Base-by-base conservation (phyloP, 2,329 filamentous ascomycete species). In the Alternaria longipes region DNA sequence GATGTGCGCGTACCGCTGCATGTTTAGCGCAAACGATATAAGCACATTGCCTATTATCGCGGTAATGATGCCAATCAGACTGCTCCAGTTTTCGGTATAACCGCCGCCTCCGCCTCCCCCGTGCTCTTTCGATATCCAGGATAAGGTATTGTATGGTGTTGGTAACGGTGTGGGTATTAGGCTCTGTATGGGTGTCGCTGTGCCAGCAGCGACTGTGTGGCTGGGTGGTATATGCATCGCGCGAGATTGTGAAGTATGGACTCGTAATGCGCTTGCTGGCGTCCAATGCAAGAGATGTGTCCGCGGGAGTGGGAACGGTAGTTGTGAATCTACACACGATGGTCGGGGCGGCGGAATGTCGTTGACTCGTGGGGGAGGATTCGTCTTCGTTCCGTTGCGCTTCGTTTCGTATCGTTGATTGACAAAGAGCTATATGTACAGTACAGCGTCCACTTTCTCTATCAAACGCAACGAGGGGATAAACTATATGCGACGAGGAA, bases 1-100 rank as follows among this genome's bases (percentile, higher is more conserved):
- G 59, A 95, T 92, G 76, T 99, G 95, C 34, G 95, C 94, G 77
- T 98, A 98, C 67, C 95, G 89, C 80, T 99, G 95, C 51, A 96
- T 94, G 76, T 99, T 99, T 63, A 99, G 87, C 12, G 95, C 95
- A 65, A 99, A 89, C 1, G 94, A 97, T 68, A 99, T 98, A 54
- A 99, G 86, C 34, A 97, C 84, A 74, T 99, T 99, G 57, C 95
- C 95, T 53, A 91, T 86, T 73, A 99, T 96, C 52, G 95, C 94
- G 3, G 94, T 97, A 55, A 94, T 81, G 73, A 99, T 97, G 70
- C 95, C 95, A 74, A 99, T 98, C 55, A 98, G 84, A 26, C 93
- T 96, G 47, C 93, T 97, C 94, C 94, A 98, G 65, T 78, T 78
- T 63, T 79, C 80, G 20, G 66, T 57, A 50, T 72, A 71, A 47